Conservation (phyloP, 306 rosid species). For the Echinosophora koreensis region DNA sequence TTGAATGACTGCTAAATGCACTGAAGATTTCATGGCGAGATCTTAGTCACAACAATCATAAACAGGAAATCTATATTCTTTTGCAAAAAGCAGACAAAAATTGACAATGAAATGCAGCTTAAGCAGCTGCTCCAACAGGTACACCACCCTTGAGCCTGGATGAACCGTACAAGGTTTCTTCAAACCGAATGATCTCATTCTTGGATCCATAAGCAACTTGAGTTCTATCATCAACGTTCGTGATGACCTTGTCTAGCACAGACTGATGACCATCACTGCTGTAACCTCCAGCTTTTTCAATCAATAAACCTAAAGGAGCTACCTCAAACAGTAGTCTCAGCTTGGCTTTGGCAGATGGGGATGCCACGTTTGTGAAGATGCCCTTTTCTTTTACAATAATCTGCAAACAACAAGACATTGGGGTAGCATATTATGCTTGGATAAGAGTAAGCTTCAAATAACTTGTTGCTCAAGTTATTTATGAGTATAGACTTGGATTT, state of each 20-base stretch:
- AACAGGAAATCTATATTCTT: constrained; percentile 33
- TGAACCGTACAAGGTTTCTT: constrained; percentile 93
- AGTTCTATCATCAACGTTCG: constrained; percentile 83
- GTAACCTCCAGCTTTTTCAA: constrained; percentile 96
- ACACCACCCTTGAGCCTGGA: constrained; percentile 93
- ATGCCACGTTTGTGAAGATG: constrained; percentile 86
- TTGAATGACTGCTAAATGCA: background rate
- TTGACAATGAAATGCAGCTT: constrained; percentile 42
- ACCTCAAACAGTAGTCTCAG: constrained; percentile 94
- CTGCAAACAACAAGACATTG: constrained; percentile 47
- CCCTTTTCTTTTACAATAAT: constrained; percentile 97
- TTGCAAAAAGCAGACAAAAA: constrained; percentile 30
- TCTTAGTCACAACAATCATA: constrained; percentile 25
- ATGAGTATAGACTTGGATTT: no score
- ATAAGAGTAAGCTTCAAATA: background rate
- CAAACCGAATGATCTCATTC: constrained; percentile 91
- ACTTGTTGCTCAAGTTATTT: background rate
- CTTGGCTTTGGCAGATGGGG: constrained; percentile 95
- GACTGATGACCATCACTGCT: constrained; percentile 91
- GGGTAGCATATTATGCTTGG: background rate
- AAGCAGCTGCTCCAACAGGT: constrained; percentile 89
- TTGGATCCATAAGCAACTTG: constrained; percentile 98
- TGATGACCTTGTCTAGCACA: constrained; percentile 85
- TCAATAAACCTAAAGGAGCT: constrained; percentile 87
- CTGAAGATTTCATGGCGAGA: background rate